Percentiles rank a stretch among this genome's conserved stretches.
phyloP scores from a whole-genome alignment of 2,329 filamentous ascomycete genomes.

The Epichloe sylvatica region DNA sequence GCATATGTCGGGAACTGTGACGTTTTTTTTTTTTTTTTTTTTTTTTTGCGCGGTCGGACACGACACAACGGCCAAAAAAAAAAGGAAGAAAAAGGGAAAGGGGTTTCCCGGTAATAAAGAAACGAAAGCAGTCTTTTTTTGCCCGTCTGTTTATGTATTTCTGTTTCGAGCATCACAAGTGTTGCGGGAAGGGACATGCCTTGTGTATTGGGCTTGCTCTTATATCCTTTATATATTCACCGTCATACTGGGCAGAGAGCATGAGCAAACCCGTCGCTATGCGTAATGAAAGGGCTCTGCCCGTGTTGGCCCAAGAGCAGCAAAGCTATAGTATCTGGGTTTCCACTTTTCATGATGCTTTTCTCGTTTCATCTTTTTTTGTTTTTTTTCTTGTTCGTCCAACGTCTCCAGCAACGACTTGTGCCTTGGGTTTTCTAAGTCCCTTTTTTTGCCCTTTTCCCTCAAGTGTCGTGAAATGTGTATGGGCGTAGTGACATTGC shows the following conservation, averaged over 20 bases:
- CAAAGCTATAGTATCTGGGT: background rate
- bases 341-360: background rate
- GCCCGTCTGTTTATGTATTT: background rate
- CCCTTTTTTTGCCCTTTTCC: no score
- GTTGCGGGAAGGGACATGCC: background rate
- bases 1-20: background rate
- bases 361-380: background rate
- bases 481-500: background rate
- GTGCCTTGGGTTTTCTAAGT: no score
- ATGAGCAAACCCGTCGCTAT: background rate
- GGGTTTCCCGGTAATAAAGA: background rate
- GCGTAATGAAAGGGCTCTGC: background rate
- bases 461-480: no score
- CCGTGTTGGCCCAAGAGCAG: background rate
- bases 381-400: background rate
- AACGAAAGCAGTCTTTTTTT: background rate
- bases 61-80: background rate
- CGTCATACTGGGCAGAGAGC: background rate
- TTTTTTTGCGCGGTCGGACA: no score
- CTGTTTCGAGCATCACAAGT: background rate
- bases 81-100: background rate
- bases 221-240: background rate
- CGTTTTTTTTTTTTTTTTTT: no score
- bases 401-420: no score
- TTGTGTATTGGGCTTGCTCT: background rate